Conservation (phyloP, 164 flowering plant species). For the Dillenia suffruticosa region DNA sequence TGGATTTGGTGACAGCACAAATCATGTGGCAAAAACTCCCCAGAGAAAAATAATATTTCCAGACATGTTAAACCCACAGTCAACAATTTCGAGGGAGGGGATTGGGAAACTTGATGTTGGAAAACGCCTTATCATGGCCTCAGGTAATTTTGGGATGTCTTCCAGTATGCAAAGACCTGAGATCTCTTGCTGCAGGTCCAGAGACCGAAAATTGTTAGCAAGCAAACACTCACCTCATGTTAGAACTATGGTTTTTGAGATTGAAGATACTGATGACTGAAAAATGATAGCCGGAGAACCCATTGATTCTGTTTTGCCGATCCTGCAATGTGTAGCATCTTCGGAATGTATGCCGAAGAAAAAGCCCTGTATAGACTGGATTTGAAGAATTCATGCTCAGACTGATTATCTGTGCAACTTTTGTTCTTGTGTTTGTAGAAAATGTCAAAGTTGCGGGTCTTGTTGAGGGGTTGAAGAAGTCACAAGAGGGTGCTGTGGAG, state of each 20-base stretch:
- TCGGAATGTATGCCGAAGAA: too few species aligned
- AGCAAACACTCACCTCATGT: slow-evolving; percentile 5
- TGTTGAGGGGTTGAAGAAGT: too few species aligned
- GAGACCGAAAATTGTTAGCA: slow-evolving; percentile 3
- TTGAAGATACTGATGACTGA: slow-evolving; percentile 34
- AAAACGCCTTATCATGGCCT: slow-evolving; percentile 37
- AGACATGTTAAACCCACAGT: not conserved
- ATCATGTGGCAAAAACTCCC: slow-evolving; percentile 15
- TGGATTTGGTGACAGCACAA: not conserved
- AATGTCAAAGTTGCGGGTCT: too few species aligned
- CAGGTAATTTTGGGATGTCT: slow-evolving; percentile 31
- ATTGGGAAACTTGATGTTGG: slow-evolving; percentile 34
- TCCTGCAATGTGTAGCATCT: too few species aligned
- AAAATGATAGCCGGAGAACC: not conserved
- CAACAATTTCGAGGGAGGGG: slow-evolving; percentile 11
- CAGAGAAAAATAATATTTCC: not conserved
- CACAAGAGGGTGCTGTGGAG: too few species aligned
- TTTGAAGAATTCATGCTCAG: not conserved
- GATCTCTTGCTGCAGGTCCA: slow-evolving; percentile 15
- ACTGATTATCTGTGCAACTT: too few species aligned
- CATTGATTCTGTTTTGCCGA: too few species aligned
- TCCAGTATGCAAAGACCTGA: slow-evolving; percentile 17
- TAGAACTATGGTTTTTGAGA: slow-evolving; percentile 32
- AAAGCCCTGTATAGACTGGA: not conserved
- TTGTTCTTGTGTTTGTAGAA: too few species aligned